Evolutionary conservation across 2,329 filamentous ascomycete species (phyloP), one percentile per base, ranked within the genome.

Genomic region (Xylariaceae sp.): DNA sequence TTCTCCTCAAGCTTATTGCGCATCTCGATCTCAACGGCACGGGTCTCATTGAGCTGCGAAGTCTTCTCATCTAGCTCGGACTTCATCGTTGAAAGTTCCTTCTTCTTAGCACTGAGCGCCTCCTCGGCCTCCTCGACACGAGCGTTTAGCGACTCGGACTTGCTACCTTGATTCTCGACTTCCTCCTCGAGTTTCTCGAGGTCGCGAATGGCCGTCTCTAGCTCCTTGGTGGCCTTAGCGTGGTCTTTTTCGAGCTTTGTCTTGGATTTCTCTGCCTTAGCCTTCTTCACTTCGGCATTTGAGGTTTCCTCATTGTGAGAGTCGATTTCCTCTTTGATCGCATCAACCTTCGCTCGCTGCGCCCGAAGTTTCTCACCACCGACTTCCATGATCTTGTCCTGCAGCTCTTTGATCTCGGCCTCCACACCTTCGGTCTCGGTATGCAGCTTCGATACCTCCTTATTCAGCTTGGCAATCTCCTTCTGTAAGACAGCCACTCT

Each of bases 371-470:
- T 92, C 68, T 98, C 92, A 74, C 95, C 95, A 69, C 95, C 95
- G 61, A 96, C 89, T 74, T 97, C 89, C 95, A 99, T 98, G 69
- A 99, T 99, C 79, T 93, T 96, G 81, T 95, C 89, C 71, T 99
- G 93, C 1, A 99, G 80, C 19, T 82, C 82, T 75, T 96, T 93
- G 75, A 99, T 98, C 73, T 98, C 95, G 21, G 88, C 87, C 71
- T 99, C 95, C 7, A 96, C 87, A 44, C 88, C 95, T 1, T 90
- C 85, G n/a, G 90, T 97, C 74, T 98, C 91, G 9, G 84, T 81
- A 59, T 87, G 90, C 9, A 99, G 82, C 67, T 89, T 89, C 56
- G 89, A 85, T 10, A 96, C 85, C 66, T 96, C 91, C 63, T 85
- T 85, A 67, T 91, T 86, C 59, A 96, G 81, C 57, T 86, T 84